Conservation (phyloP, 2,329 filamentous ascomycete species). For the Sphaceloma murrayae region DNA sequence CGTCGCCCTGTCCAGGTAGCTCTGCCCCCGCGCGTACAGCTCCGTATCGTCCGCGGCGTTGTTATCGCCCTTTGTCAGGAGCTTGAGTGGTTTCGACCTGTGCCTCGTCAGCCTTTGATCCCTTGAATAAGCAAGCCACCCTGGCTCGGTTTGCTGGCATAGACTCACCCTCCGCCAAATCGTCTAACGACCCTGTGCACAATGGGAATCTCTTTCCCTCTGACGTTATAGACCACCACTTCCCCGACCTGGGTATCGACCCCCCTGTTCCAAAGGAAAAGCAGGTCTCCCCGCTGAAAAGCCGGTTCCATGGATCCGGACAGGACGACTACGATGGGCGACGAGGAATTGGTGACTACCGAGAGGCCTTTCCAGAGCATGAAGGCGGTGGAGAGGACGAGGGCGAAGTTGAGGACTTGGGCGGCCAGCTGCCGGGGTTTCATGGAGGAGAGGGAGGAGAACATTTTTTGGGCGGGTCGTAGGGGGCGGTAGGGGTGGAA, state of each 20-base stretch:
- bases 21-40: conserved; percentile 75
- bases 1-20: conserved; percentile 67
- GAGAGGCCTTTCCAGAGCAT: conserved; percentile 89
- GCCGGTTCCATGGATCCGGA: conserved; percentile 78
- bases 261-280: conserved; percentile 63
- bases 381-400: conserved; percentile 83
- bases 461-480: conserved; percentile 44
- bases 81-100: conserved; percentile 45
- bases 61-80: conserved; percentile 97
- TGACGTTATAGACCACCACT: conserved; percentile 73
- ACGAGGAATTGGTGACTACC: conserved; percentile 55
- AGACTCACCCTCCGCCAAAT: conserved; percentile 49
- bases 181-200: conserved; percentile 81
- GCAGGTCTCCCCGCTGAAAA: conserved; percentile 66
- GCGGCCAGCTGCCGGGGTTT: conserved; percentile 73
- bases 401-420: conserved; percentile 81
- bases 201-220: conserved; percentile 93
- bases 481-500: not conserved
- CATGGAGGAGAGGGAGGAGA: conserved; percentile 53
- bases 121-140: no score
- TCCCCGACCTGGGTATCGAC: conserved; percentile 58
- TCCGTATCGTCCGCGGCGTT: conserved; percentile 90
- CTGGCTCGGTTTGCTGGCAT: no score
- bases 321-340: conserved; percentile 72
- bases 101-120: conserved; percentile 20